Evolutionary conservation across 192 early-diverging fungal species (phyloP).

Genomic region (Lobosporangium transversale): DNA sequence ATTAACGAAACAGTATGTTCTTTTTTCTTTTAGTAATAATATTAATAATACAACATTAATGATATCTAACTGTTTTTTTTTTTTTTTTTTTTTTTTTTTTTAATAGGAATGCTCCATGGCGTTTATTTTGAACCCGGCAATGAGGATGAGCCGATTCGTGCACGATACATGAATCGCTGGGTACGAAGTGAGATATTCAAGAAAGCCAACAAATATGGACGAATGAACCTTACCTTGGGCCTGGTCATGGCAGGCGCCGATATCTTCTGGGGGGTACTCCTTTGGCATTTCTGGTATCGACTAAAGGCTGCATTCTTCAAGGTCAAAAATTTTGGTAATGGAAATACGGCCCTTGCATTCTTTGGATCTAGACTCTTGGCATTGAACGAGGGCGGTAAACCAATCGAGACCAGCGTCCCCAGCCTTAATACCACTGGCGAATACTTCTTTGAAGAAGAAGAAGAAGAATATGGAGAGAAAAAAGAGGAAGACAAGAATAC

Average conservation of each 20-base stretch:
- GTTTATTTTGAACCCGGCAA: constrained; percentile 28
- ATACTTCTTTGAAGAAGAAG: constrained; percentile 38
- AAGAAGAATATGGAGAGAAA: not conserved
- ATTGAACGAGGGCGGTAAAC: constrained; percentile 27
- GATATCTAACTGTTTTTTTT: no score
- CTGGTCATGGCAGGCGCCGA: constrained; percentile 12
- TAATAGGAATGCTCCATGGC: constrained; percentile 41
- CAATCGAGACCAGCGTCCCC: constrained; percentile 26
- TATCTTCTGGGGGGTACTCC: not conserved
- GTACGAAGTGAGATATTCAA: constrained; percentile 27
- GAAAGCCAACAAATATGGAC: constrained; percentile 25
- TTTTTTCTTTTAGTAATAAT: no score
- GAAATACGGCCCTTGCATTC: constrained; percentile 31
- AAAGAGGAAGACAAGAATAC: not conserved
- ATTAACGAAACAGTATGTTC: no score
- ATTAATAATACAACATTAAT: no score
- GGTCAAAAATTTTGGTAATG: constrained; percentile 10
- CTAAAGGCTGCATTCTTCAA: constrained; percentile 18
- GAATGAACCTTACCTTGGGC: not conserved
- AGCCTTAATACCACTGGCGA: constrained; percentile 31
- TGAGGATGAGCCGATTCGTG: constrained; percentile 10
- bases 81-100: no score
- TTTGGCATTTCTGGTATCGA: not conserved
- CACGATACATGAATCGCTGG: constrained; percentile 44
- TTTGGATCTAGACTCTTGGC: constrained; percentile 29